phyloP scores from a whole-genome alignment of 148 eudicot species.

The Fagopyrum esculentum region DNA sequence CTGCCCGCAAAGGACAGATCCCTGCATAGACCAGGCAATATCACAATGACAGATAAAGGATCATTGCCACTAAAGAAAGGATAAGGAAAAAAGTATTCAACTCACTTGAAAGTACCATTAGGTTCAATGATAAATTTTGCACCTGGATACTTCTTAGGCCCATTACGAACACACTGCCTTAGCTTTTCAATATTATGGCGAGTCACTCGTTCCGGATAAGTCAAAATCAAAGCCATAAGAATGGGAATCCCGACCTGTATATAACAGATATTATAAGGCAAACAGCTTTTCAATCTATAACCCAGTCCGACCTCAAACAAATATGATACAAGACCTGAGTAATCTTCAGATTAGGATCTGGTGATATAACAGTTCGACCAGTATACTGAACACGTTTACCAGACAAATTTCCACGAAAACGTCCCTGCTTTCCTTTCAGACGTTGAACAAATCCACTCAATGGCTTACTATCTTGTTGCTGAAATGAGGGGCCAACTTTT shows the following conservation, averaged over 20 bases:
- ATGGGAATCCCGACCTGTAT: constrained; percentile 86
- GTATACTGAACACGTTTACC: constrained; percentile 99
- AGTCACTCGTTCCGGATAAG: constrained; percentile 86
- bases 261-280: constrained; percentile 5
- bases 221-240: constrained; percentile 73
- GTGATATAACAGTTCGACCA: constrained; percentile 96
- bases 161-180: constrained; percentile 86
- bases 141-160: constrained; percentile 87
- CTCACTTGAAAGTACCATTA: constrained; percentile 66
- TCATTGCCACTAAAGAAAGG: background rate
- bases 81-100: constrained; percentile 9
- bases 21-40: constrained; percentile 35
- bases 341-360: constrained; percentile 96
- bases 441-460: constrained; percentile 90
- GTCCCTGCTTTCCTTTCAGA: constrained; percentile 94
- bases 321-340: constrained; percentile 52
- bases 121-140: constrained; percentile 60
- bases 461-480: constrained; percentile 22
- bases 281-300: background rate
- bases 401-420: constrained; percentile 86
- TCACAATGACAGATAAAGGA: background rate
- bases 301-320: background rate
- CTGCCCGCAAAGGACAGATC: constrained; percentile 44
- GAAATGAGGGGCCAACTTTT: constrained; percentile 30
- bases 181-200: constrained; percentile 87